Base-by-base conservation (phyloP, 306 rosid species). In the Prinsepia uniflora region DNA sequence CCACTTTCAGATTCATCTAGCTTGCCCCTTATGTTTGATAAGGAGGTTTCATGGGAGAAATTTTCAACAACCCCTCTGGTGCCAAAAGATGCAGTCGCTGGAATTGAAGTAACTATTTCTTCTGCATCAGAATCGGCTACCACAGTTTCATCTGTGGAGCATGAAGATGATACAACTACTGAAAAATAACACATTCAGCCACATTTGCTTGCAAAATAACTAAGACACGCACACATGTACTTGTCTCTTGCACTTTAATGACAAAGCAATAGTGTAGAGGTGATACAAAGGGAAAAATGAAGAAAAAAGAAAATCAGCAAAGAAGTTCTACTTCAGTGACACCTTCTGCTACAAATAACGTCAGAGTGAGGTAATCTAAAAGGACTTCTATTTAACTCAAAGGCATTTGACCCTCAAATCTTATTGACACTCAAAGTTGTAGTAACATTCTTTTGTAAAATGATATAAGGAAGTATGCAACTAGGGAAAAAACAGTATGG, bases 101-200 rank as follows among this genome's bases (percentile, higher is more conserved):
- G 82, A 75, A 75, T 79, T 60, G 92, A 81, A 52, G 83, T 81
- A 45, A 84, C 88, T 47, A 87, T 85, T 85, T 91, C 97, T 83
- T 89, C 97, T 10, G 81, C 78, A 53, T 91, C 97, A 53, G 97
- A 88, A 83, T 91, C 97, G 63, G 90, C 92, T 49, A 93, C 96
- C 55, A 90, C 64, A 10, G 98, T 93, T 81, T 90, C 96, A 5
- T 93, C 96, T 15, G 96, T 86, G 52, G 96, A 90, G 85, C 96
- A 88, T 47, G 96, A 88, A 40, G 96, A 90, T 79, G 96, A 90
- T 65, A 88, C 87, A 68, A 82, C 72, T 67, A 88, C 98, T 90
- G 90, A 93, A 86, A 65, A 66, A 65, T 15, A 48, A 71, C 62
- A 81, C 24, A 77, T 49, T 67, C 65, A 72, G 77, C 48, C 72